phyloP scores from a whole-genome alignment of 2,329 filamentous ascomycete genomes.

The Arachnopeziza araneosa region DNA sequence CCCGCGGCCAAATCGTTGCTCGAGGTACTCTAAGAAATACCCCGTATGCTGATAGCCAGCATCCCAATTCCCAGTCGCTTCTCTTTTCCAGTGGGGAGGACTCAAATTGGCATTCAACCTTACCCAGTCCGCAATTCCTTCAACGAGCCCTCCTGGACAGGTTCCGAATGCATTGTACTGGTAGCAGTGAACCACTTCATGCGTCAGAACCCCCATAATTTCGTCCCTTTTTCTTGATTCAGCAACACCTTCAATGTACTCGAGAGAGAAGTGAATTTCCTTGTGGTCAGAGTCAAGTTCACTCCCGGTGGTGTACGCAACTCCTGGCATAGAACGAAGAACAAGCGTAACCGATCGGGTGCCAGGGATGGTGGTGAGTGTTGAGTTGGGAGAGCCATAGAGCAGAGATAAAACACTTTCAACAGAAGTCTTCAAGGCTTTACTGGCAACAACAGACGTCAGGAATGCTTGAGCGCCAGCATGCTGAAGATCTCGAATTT shows the following conservation, averaged over 20 bases:
- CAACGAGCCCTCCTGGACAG: slow-evolving; percentile 72
- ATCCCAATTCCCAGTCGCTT: slow-evolving; percentile 63
- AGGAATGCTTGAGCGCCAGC: slow-evolving; percentile 64
- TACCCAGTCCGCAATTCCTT: slow-evolving; percentile 93
- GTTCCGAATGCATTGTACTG: slow-evolving; percentile 64
- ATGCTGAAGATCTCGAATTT: slow-evolving; percentile 53
- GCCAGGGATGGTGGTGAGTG: slow-evolving; percentile 41
- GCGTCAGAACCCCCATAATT: slow-evolving; percentile 76
- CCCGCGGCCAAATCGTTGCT: slow-evolving; percentile 55
- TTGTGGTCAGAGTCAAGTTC: slow-evolving; percentile 83
- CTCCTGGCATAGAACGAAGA: slow-evolving; percentile 71
- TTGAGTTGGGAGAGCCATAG: slow-evolving; percentile 49
- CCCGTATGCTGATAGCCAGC: slow-evolving; percentile 85
- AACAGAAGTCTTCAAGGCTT: slow-evolving; percentile 58
- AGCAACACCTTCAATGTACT: slow-evolving; percentile 57
- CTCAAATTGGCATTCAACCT: slow-evolving; percentile 65
- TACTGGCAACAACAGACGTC: slow-evolving; percentile 53
- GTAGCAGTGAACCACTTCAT: slow-evolving; percentile 94
- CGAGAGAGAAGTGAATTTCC: slow-evolving; percentile 81
- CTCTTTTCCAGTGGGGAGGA: slow-evolving; percentile 76
- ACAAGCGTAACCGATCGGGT: slow-evolving; percentile 84
- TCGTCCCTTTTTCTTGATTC: slow-evolving; percentile 48
- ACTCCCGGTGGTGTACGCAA: slow-evolving; percentile 81
- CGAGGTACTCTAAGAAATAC: slow-evolving; percentile 85
- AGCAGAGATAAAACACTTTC: slow-evolving; percentile 65